Base-by-base conservation (phyloP, 768 basidiomycete species). In the Tephrocybe sp. region DNA sequence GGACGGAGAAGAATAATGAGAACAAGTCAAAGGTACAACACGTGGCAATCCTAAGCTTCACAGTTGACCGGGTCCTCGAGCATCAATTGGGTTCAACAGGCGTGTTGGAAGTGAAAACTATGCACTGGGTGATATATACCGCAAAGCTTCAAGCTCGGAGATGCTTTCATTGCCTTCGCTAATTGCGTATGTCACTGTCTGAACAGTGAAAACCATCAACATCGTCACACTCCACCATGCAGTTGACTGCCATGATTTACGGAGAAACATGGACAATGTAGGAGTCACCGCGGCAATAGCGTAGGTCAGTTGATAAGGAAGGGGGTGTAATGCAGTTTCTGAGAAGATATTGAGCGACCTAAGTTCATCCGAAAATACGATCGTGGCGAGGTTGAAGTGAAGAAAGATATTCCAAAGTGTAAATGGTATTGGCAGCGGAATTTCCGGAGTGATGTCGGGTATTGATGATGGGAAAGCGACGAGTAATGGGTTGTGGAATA, bases 91-190 rank as follows among this genome's bases (percentile, higher is more conserved):
- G n/a, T n/a, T n/a, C n/a, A n/a, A n/a, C n/a, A n/a, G n/a, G n/a
- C n/a, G n/a, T n/a, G n/a, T n/a, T n/a, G n/a, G n/a, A n/a, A n/a
- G n/a, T n/a, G n/a, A 36, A 4, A 36, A 36, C 38, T 54, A 56
- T 50, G 83, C 82, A 4, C 84, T 81, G 21, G 73, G 77, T 9
- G 83, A 76, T 7, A 59, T 58, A 55, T 87, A 87, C 59, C 71
- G 77, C 65, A 85, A 65, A 12, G 63, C 66, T 61, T 86, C 80
- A 24, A 87, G 65, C 36, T 74, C 70, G 1, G 70, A 67, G 17
- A 87, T 72, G 26, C 72, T 74, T 55, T 75, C 66, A 58, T 76
- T 72, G 10, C 76, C 76, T 40, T 68, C 66, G 39, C 66, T 62
- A 36, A 82, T 74, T 43, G 77, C 72, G 36, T 68, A 68, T 50